Conservation (phyloP, 805 yeast genomes). For the Nakazawaea molendinolei region DNA sequence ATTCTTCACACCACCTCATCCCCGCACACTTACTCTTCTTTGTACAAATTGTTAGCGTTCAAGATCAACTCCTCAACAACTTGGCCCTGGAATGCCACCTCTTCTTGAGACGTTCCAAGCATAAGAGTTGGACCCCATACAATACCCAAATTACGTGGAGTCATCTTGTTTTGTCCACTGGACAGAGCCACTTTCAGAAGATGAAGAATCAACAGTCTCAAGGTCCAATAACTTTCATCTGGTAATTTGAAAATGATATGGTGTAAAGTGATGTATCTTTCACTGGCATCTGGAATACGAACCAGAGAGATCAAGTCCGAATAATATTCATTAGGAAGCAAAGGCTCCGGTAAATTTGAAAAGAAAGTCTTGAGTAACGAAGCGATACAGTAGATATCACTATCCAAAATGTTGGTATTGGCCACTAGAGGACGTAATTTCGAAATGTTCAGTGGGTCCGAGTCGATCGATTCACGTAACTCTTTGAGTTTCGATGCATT, state of each 20-base stretch:
- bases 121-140: conserved; percentile 94
- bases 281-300: conserved; percentile 51
- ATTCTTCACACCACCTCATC: background rate
- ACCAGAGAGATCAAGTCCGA: conserved; percentile 63
- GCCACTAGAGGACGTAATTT: conserved; percentile 34
- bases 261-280: conserved; percentile 70
- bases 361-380: conserved; percentile 81
- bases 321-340: conserved; percentile 60
- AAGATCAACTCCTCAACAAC: conserved; percentile 79
- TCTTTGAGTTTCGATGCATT: conserved; percentile 68
- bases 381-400: conserved; percentile 84
- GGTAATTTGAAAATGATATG: conserved; percentile 85
- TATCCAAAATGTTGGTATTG: conserved; percentile 56
- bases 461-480: conserved; percentile 63
- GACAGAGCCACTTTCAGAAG: conserved; percentile 63
- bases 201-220: conserved; percentile 81
- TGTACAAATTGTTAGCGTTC: conserved; percentile 50
- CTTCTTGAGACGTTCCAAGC: conserved; percentile 64
- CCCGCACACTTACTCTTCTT: conserved; percentile 21
- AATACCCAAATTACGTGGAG: conserved; percentile 69
- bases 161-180: conserved; percentile 72
- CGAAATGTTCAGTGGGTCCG: conserved; percentile 59
- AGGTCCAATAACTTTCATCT: conserved; percentile 91
- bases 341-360: conserved; percentile 78
- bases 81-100: conserved; percentile 65